Evolutionary conservation across 495 filamentous ascomycete species (phyloP), one percentile per base, ranked within the genome.

Genomic region (Daldinia caldariorum): DNA sequence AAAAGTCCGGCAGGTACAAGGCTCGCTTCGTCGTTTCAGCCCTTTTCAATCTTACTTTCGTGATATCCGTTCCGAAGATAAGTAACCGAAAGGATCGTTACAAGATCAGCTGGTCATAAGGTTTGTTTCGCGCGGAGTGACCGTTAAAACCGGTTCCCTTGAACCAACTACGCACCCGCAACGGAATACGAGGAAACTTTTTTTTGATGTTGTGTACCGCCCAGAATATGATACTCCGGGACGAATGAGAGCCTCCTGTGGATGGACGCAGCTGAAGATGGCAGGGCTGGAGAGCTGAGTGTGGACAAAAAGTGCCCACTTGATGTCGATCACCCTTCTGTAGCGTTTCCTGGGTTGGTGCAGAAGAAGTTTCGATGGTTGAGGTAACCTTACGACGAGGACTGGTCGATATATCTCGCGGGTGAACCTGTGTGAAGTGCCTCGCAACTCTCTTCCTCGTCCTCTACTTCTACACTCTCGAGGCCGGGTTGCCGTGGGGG

Each of bases 401-500:
- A 59, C 63, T 26, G 16, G 29, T 12, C 66, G 62, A 73, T 73
- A 73, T 73, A 73, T 73, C 66, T 73, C 41, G 43, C 63, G 59
- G 39, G 22, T 34, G 45, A 32, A 26, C 59, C 38, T 53, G 47
- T 55, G 32, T 47, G 41, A 58, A 62, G 6, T 16, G 14, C 14
- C 39, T 59, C 13, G 3, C 16, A 49, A 49, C 34, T 32, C 4
- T 51, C 45, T 41, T 62, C 45, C 35, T 16, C 38, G 43, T 63
- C 63, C 72, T 67, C 69, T 68, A 56, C 72, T 63, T 66, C 72
- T 67, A 66, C 66, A 60, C 72, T 59, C 61, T 70, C 66, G 66
- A 59, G 67, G 60, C 63, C 61, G 69, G 58, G 35, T 63, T 39
- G 26, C 16, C 37, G 51, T 62, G 43, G 66, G 63, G 65, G 61